Evolutionary conservation across 306 rosid genomes (phyloP), one percentile per base, ranked within the genome.

Genomic region (Glycyrrhiza uralensis): DNA sequence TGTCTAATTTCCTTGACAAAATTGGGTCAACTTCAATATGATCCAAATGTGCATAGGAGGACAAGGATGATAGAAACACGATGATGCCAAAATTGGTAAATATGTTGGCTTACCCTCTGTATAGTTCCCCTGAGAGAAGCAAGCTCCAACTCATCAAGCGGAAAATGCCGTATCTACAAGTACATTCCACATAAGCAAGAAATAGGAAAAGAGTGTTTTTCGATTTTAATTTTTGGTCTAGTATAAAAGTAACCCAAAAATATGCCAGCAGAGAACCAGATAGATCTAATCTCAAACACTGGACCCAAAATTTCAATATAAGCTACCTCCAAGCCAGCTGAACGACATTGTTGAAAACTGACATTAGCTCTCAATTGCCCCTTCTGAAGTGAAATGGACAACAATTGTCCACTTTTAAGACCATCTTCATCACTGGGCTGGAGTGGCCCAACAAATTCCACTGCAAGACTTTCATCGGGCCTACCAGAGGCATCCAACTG

Each of bases 401-500:
- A 60, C 66, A 85, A 7, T 58, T 85, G 88, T 74, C 89, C 87
- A 77, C 72, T 77, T 76, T 67, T 83, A 29, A 66, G 72, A 77
- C 79, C 84, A 69, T 66, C 87, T 51, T 81, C 92, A 67, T 63
- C 74, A 73, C 78, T 78, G 70, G 85, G 87, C 84, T 83, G 90
- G 55, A 91, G 79, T 36, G 94, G 89, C 72, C 94, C 88, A 19
- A 85, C 77, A 91, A 91, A 75, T 81, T 89, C 91, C 76, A 87
- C 63, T 17, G 82, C 80, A 58, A 94, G 91, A 79, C 92, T 91
- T 85, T 94, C 98, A 86, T 91, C 97, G 11, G 96, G 86, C 75
- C 98, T 80, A 58, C 98, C 97, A 36, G 84, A 75, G 69, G 97
- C 92, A 78, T 91, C 90, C 88, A 94, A 82, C 98, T 94, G 85